Percentiles rank a stretch among this genome's conserved stretches.
Evolutionary conservation across 2,329 filamentous ascomycete genomes (phyloP).

Genomic region (Cercospora brassicicola): DNA sequence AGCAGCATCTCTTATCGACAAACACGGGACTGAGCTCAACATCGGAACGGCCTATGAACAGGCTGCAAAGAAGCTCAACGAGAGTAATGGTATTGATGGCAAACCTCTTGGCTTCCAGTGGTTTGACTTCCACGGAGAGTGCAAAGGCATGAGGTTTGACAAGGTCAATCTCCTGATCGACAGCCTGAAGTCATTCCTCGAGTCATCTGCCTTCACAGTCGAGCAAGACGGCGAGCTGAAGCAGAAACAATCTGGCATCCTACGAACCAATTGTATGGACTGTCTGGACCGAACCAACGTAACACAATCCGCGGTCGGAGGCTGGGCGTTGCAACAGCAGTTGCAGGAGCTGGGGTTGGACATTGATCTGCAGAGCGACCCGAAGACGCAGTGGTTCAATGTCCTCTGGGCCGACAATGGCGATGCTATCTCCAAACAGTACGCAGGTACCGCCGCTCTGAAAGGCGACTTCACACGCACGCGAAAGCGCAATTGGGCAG

Average conservation of each 20-base stretch:
- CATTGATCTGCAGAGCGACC: constrained; percentile 72
- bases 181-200: constrained; percentile 65
- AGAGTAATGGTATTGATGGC: constrained; percentile 56
- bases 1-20: constrained; percentile 82
- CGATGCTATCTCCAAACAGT: constrained; percentile 91
- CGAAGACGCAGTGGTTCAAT: constrained; percentile 90
- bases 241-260: constrained; percentile 66
- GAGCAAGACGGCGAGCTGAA: constrained; percentile 47
- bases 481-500: constrained; percentile 83
- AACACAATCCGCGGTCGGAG: constrained; percentile 86
- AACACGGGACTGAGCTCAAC: constrained; percentile 75
- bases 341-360: constrained; percentile 73
- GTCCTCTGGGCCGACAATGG: constrained; percentile 94
- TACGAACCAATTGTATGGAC: constrained; percentile 99
- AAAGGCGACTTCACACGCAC: constrained; percentile 97
- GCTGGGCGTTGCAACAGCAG: constrained; percentile 77
- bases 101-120: constrained; percentile 73
- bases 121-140: constrained; percentile 95
- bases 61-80: constrained; percentile 66
- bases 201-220: constrained; percentile 70
- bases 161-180: constrained; percentile 82
- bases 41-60: constrained; percentile 77
- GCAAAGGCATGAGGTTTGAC: constrained; percentile 96
- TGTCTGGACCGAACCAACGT: constrained; percentile 96
- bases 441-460: constrained; percentile 90